Evolutionary conservation across 805 yeast species (phyloP).

Genomic region (Yarrowia yakushimensis): DNA sequence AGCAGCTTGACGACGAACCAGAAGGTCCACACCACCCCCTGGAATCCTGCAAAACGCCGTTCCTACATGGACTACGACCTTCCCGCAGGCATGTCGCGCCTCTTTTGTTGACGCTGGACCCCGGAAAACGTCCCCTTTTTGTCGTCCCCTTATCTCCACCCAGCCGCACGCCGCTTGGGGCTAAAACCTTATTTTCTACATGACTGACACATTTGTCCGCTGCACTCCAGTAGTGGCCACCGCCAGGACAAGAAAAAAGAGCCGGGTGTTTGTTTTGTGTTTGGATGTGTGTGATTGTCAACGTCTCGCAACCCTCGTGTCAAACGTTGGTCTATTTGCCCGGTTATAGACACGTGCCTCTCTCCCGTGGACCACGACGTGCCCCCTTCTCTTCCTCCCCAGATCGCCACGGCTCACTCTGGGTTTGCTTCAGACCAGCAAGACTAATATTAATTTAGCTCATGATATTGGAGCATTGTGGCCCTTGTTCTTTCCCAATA

Average conservation of each 20-base stretch:
- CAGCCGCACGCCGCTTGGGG: constrained; percentile 23
- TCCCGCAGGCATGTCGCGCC: too few species aligned
- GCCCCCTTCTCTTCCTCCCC: neutral
- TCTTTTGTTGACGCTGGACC: too few species aligned
- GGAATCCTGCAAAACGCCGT: too few species aligned
- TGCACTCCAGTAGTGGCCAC: neutral
- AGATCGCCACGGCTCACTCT: neutral
- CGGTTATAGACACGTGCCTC: too few species aligned
- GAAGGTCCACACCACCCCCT: neutral
- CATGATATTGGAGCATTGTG: neutral
- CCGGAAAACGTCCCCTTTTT: neutral
- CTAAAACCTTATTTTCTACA: neutral
- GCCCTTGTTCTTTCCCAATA: constrained; percentile 7
- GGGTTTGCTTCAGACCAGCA: neutral
- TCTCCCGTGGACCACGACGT: too few species aligned
- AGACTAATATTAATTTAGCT: neutral
- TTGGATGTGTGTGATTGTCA: too few species aligned
- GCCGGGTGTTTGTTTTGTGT: too few species aligned
- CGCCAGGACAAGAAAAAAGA: neutral
- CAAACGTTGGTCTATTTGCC: too few species aligned
- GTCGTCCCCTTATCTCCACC: neutral
- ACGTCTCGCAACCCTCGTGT: too few species aligned
- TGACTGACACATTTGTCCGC: constrained; percentile 3
- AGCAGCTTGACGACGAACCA: neutral
- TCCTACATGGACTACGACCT: too few species aligned